Conservation (phyloP, 495 filamentous ascomycete genomes). For the Neurospora sp. region DNA sequence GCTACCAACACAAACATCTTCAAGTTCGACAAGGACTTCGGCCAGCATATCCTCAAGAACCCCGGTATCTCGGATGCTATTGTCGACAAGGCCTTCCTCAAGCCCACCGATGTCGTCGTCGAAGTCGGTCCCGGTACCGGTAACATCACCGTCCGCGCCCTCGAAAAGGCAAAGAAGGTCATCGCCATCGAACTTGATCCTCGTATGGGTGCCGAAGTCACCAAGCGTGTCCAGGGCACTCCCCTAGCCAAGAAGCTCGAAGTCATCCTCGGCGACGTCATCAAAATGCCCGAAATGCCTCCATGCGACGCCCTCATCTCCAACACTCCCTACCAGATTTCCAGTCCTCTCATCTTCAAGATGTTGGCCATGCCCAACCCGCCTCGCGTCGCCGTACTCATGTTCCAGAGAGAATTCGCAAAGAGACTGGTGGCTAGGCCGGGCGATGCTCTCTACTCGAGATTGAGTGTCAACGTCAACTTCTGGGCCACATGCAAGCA, state of each 20-base stretch:
- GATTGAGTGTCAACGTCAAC: constrained; percentile 83
- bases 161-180: constrained; percentile 77
- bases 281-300: constrained; percentile 71
- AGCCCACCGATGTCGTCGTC: constrained; percentile 68
- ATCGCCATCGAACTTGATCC: constrained; percentile 89
- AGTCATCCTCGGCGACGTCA: constrained; percentile 83
- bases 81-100: constrained; percentile 73
- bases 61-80: constrained; percentile 86
- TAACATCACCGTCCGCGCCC: constrained; percentile 68
- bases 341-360: constrained; percentile 84
- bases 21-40: constrained; percentile 45
- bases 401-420: constrained; percentile 41
- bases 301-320: constrained; percentile 86
- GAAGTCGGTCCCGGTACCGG: constrained; percentile 33
- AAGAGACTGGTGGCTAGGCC: constrained; percentile 23
- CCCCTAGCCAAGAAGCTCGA: constrained; percentile 72
- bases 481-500: constrained; percentile 87
- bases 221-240: constrained; percentile 84
- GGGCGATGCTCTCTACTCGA: constrained; percentile 71
- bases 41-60: constrained; percentile 95
- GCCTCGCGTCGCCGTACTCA: constrained; percentile 69
- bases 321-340: constrained; percentile 94
- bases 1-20: constrained; percentile 71
- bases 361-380: constrained; percentile 66
- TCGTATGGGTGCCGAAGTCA: constrained; percentile 92